Conservation (phyloP, 345 rosid genomes). For the Durio zibethinus region DNA sequence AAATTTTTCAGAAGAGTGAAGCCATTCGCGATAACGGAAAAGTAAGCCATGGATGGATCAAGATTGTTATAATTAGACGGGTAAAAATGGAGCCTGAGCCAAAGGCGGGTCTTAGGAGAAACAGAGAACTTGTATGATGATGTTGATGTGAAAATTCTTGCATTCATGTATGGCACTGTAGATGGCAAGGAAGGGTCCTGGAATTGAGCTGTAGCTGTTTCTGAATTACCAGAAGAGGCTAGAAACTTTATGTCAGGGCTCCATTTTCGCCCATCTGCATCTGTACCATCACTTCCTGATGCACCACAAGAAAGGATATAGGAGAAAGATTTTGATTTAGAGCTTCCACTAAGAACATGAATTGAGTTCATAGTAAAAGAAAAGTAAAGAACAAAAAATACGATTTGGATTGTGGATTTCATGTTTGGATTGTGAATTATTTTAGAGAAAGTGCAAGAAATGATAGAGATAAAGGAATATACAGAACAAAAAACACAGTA, state of each 20-base stretch:
- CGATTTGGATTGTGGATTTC: conserved; percentile 13
- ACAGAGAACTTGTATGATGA: conserved; percentile 42
- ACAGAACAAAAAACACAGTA: not conserved
- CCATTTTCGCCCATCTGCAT: conserved; percentile 44
- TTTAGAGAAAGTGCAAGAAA: not conserved
- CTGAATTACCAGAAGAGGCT: conserved; percentile 14
- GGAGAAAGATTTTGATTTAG: conserved; percentile 11
- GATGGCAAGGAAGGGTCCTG: conserved; percentile 55
- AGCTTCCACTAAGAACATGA: conserved; percentile 11
- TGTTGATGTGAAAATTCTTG: conserved; percentile 46
- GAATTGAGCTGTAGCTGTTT: conserved; percentile 21
- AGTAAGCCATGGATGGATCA: conserved; percentile 30
- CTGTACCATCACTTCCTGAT: conserved; percentile 19
- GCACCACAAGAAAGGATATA: conserved; percentile 47
- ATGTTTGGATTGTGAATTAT: conserved; percentile 17
- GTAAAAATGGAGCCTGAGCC: conserved; percentile 50
- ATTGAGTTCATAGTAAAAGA: conserved; percentile 7
- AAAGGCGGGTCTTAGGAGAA: conserved; percentile 24
- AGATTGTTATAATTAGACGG: conserved; percentile 38
- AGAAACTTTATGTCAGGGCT: conserved; percentile 37
- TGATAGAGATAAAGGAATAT: conserved; percentile 1
- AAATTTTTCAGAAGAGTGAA: conserved; percentile 52
- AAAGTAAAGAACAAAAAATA: conserved; percentile 13
- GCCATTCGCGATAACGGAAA: conserved; percentile 32
- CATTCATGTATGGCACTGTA: conserved; percentile 47